Base-by-base conservation (phyloP, 2,329 filamentous ascomycete species). In the Coniochaeta hoffmannii region DNA sequence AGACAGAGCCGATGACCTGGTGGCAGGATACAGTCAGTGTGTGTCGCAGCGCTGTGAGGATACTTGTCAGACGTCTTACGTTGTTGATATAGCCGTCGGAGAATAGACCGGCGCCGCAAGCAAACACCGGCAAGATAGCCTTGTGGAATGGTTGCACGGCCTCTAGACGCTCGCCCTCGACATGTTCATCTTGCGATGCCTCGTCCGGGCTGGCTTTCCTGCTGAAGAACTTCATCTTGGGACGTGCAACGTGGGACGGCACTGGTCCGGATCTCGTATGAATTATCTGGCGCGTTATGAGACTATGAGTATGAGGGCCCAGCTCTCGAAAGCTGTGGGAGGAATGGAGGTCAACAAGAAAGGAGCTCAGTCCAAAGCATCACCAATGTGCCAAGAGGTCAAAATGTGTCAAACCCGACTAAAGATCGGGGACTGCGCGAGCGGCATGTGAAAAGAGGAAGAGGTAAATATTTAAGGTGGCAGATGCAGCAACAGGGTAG, bases 31-130 rank as follows among this genome's bases (percentile, higher is more conserved):
- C 17, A 28, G 41, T 46, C 12, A 46, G 41, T 12, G 10, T 12
- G 22, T 15, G 36, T 38, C 17, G 11, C 36, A 19, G 3, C 5
- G 5, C 7, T 50, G 54, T 26, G 32, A 44, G 17, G 28, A 34
- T 24, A n/a, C 4, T 28, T 6, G 54, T 46, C 49, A 19, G 46
- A 41, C 6, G 19, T 22, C 73, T 63, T 73, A 90, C 89, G 65
- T 89, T 90, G 72, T 96, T 95, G 67, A 96, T 82, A 69, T 96
- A 96, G 15, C 92, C 92, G 69, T 96, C 92, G 24, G 87, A 91
- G 71, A 96, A 96, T 1, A 96, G 78, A 64, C 92, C 92, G 53
- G 91, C 89, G 60, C 92, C 92, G 66, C 90, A 96, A 44, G 91
- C 91, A 62, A 96, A 86, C 1, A 90, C 88, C 14, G 91, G 90